A percentile compares a stretch with the other conserved stretches of the same genome.
These are phyloP conservation scores for Apiospora koreana DNA, from an alignment of 2,329 filamentous ascomycete species.

Conservation along the genomic window DNA sequence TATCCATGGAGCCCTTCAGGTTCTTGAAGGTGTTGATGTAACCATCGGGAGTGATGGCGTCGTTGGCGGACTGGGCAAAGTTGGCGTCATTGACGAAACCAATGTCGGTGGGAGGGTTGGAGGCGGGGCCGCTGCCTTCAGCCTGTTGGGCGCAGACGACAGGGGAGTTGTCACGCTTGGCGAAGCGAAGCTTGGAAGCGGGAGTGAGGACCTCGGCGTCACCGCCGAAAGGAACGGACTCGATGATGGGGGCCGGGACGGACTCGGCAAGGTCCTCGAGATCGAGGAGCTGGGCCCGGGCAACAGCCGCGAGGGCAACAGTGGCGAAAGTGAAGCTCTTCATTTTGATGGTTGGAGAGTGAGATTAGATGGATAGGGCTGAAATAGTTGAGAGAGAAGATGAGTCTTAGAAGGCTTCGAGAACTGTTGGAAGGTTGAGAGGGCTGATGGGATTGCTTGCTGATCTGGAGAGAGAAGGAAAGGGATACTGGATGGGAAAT, in stretches of 20 bases:
- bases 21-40: constrained; percentile 35
- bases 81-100: constrained; percentile 28
- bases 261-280: background rate
- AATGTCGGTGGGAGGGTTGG: constrained; percentile 22
- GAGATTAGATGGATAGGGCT: background rate
- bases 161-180: constrained; percentile 3
- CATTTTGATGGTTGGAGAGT: background rate
- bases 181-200: background rate
- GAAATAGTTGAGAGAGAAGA: background rate
- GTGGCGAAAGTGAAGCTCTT: background rate
- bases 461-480: background rate
- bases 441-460: background rate
- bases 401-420: background rate
- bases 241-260: background rate
- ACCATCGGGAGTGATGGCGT: constrained; percentile 31
- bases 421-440: background rate
- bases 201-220: background rate
- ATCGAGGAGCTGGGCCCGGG: background rate
- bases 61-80: constrained; percentile 23
- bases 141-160: constrained; percentile 23
- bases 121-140: constrained; percentile 30
- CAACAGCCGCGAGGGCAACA: background rate
- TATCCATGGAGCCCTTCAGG: constrained; percentile 19
- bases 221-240: background rate
- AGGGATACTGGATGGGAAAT: background rate